A percentile compares a stretch with the other conserved stretches of the same genome.
Conservation (phyloP, 2,329 filamentous ascomycete species). For the Aureobasidium sp. region DNA sequence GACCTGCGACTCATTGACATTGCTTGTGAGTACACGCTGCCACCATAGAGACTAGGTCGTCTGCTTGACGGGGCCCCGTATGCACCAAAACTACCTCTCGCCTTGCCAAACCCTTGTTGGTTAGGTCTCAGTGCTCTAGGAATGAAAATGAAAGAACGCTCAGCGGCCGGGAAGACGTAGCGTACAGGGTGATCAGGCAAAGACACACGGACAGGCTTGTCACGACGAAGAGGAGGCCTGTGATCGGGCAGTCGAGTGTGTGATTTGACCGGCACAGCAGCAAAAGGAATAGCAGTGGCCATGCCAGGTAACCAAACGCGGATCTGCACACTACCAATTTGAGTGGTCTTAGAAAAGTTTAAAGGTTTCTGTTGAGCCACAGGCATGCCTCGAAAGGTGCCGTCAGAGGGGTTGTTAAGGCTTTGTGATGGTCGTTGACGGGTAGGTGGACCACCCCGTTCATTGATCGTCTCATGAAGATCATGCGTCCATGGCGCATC, state of each 20-base stretch:
- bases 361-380: slow-evolving; percentile 20
- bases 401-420: neutral
- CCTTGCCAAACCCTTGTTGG: slow-evolving; percentile 65
- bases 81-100: slow-evolving; percentile 62
- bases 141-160: slow-evolving; percentile 97
- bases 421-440: slow-evolving; percentile 2
- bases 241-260: slow-evolving; percentile 94
- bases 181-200: slow-evolving; percentile 70
- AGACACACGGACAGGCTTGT: slow-evolving; percentile 93
- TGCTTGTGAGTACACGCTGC: slow-evolving; percentile 79
- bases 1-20: slow-evolving; percentile 83
- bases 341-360: slow-evolving; percentile 69
- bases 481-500: slow-evolving; percentile 86
- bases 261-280: slow-evolving; percentile 74
- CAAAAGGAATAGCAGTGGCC: slow-evolving; percentile 62
- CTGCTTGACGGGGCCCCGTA: slow-evolving; percentile 53
- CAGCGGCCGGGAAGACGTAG: slow-evolving; percentile 84
- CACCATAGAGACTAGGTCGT: slow-evolving; percentile 74
- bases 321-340: slow-evolving; percentile 78
- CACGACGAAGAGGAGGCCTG: slow-evolving; percentile 82
- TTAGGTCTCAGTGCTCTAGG: slow-evolving; percentile 88
- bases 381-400: neutral
- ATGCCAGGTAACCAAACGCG: slow-evolving; percentile 73
- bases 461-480: slow-evolving; percentile 64
- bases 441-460: slow-evolving; percentile 19